Conservation (phyloP, 768 basidiomycete genomes). For the Nidularia sp. region DNA sequence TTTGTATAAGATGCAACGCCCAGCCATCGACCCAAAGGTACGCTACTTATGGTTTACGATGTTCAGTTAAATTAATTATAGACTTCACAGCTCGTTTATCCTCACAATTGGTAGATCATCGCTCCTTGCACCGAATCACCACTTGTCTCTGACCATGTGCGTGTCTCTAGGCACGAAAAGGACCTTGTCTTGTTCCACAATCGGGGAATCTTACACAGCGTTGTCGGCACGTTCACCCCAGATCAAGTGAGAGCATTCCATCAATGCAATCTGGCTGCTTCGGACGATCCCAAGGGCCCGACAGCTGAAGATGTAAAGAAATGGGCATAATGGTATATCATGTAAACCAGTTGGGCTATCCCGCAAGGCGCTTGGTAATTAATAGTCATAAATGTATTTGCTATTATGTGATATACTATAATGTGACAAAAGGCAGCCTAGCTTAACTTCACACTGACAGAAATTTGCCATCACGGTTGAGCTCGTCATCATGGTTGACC, state of each 20-base stretch:
- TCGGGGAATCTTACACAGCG: conserved; percentile 74
- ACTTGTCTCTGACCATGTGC: not conserved
- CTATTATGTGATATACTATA: too few relatives aligned
- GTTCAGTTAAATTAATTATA: not conserved
- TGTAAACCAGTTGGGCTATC: too few relatives aligned
- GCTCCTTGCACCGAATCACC: not conserved
- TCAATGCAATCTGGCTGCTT: conserved; percentile 83
- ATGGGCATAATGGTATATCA: conserved; percentile 37
- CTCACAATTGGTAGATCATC: conserved; percentile 71
- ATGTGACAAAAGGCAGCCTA: too few relatives aligned
- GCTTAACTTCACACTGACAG: too few relatives aligned
- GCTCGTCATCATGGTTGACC: too few relatives aligned
- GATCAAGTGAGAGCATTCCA: conserved; percentile 75
- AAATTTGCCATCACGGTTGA: too few relatives aligned
- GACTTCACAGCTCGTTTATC: conserved; percentile 48
- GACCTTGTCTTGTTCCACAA: conserved; percentile 88
- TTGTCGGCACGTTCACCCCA: conserved; percentile 70
- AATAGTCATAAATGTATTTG: too few relatives aligned
- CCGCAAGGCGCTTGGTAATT: too few relatives aligned
- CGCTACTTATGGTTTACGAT: not conserved
- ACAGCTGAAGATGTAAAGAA: conserved; percentile 58
- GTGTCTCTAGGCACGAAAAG: conserved; percentile 19
- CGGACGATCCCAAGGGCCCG: conserved; percentile 68
- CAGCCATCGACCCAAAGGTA: conserved; percentile 82
- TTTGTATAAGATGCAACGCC: conserved; percentile 84